A percentile compares a stretch with the other conserved stretches of the same genome.
Conservation (phyloP, 371 early-diverging fungal species). For the Lichtheimia hyalospora region DNA sequence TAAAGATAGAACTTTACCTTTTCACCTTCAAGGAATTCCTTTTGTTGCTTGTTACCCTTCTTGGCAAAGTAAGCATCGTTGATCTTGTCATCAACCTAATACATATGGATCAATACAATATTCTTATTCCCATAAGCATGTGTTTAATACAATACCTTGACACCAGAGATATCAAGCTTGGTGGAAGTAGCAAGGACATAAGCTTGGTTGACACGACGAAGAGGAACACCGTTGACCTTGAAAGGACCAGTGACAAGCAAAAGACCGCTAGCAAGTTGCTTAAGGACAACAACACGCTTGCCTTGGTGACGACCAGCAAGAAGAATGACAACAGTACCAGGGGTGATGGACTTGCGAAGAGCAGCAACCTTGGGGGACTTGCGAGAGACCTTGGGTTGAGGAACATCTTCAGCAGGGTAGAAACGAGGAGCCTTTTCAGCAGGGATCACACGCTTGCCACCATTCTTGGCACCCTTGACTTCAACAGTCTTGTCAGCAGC, state of each 20-base stretch:
- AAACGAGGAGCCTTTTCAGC: constrained; percentile 72
- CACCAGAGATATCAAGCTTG: constrained; percentile 85
- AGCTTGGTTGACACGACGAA: constrained; percentile 96
- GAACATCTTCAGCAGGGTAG: constrained; percentile 85
- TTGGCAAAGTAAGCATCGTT: constrained; percentile 92
- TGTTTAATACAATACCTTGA: constrained; percentile 47
- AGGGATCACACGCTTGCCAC: constrained; percentile 71
- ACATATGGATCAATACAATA: background rate
- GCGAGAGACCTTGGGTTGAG: constrained; percentile 73
- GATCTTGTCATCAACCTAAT: constrained; percentile 73
- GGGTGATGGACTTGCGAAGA: constrained; percentile 89
- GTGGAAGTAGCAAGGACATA: constrained; percentile 98
- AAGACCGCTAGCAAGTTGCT: constrained; percentile 91
- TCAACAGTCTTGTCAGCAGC: constrained; percentile 65
- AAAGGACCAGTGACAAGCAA: constrained; percentile 96
- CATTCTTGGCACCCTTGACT: constrained; percentile 81
- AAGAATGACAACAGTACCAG: constrained; percentile 96
- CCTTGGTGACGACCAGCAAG: constrained; percentile 96
- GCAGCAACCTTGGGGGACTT: constrained; percentile 73
- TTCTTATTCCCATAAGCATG: background rate
- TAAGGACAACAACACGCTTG: constrained; percentile 97
- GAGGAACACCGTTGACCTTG: constrained; percentile 97
- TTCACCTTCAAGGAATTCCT: constrained; percentile 86
- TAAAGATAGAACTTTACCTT: constrained; percentile 27
- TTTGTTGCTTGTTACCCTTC: constrained; percentile 74